A percentile compares a stretch with the other conserved stretches of the same genome.
Conservation (phyloP, 495 filamentous ascomycete species). For the Jackrogersella minutella region DNA sequence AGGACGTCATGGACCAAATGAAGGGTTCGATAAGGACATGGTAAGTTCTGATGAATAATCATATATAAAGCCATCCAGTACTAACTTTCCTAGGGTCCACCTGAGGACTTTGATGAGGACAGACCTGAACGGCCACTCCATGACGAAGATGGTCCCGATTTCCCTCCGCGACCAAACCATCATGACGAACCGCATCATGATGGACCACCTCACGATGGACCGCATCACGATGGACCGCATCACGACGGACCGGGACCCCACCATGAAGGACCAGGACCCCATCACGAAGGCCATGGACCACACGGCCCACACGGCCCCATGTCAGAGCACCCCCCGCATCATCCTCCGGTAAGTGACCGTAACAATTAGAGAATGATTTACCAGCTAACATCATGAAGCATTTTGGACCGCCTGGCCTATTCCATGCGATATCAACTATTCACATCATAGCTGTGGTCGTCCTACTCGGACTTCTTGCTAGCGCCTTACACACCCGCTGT, state of each 20-base stretch:
- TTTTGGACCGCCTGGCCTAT: constrained; percentile 15
- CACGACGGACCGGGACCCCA: neutral
- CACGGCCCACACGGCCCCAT: neutral
- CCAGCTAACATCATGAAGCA: constrained; percentile 16
- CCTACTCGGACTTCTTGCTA: constrained; percentile 46
- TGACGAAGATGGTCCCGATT: constrained; percentile 5
- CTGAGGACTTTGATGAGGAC: constrained; percentile 2
- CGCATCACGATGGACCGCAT: neutral
- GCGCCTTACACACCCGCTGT: constrained; percentile 43
- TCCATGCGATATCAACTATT: constrained; percentile 17
- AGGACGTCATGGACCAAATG: neutral
- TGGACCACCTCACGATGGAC: neutral
- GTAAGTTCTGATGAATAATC: constrained; percentile 14
- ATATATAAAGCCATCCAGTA: neutral
- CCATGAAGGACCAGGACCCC: constrained; percentile 4
- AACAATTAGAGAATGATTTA: neutral
- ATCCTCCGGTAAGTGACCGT: constrained; percentile 16
- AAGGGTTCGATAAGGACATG: neutral
- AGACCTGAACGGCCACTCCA: constrained; percentile 10
- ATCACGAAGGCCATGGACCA: neutral
- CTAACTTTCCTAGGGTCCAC: constrained; percentile 24
- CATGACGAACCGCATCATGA: neutral
- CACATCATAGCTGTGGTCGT: constrained; percentile 41
- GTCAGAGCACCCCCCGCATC: constrained; percentile 3
- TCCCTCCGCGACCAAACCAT: constrained; percentile 10